Evolutionary conservation across 371 early-diverging fungal genomes (phyloP), one percentile per base, ranked within the genome.

Genomic region (Nematocida minor): DNA sequence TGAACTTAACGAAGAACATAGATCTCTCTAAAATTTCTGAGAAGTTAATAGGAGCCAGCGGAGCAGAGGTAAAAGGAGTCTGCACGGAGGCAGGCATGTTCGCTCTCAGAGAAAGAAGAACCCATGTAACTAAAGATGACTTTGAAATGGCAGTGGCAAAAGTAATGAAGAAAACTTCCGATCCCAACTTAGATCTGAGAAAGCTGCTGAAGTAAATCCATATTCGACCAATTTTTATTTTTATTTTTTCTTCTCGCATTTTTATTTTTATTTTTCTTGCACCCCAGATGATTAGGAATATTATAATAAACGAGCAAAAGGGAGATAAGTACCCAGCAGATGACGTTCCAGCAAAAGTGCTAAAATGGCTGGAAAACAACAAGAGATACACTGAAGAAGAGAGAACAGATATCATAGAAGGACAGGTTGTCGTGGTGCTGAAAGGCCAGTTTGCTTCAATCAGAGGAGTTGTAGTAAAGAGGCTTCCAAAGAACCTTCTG

Each of bases 21-120:
- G 91, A 97, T 86, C 87, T 97, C 84, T 88, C 91, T 66, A 90
- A 91, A 84, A 92, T 99, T 87, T 95, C 96, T 22, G 90, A 91
- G 84, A 89, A 92, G 81, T 91, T 95, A 90, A 88, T 89, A 25
- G 95, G 95, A 57, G 90, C 93, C 49, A 92, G 92, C 79, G 97
- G 99, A 79, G 99, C 99, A 34, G 99, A 99, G 85, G 92, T 95
- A 67, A 94, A 95, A 85, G 94, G 93, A 71, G 96, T 96, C 20
- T 99, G 99, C 87, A 97, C 97, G 34, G 99, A 99, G 86, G 99
- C 97, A 2, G 99, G 99, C 81, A 97, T 99, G 97, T 97, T 93
- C 85, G 99, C 99, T n/a, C 87, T 99, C 60, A 89, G 99, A 68
- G 99, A 96, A 85, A 91, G 97, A 32, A 89, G 94, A 79, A 95